Conservation (phyloP, 1,284 basidiomycete genomes). For the Pterulicium gracile region DNA sequence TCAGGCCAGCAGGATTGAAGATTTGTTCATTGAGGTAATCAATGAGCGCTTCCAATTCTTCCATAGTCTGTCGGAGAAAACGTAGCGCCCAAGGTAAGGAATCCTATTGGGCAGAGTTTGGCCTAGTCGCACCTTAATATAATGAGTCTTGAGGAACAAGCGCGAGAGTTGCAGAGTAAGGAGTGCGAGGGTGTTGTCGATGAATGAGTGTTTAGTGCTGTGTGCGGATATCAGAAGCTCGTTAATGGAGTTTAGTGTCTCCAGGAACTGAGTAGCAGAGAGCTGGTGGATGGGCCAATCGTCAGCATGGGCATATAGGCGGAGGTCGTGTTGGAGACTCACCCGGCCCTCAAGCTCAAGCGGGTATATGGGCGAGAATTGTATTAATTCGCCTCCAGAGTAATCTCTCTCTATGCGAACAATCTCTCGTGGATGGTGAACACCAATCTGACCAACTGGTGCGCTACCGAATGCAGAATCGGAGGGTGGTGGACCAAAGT, state of each 20-base stretch:
- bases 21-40: constrained; percentile 53
- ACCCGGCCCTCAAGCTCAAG: constrained; percentile 78
- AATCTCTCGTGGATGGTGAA: constrained; percentile 79
- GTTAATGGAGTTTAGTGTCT: constrained; percentile 78
- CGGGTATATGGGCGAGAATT: constrained; percentile 74
- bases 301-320: too few species aligned
- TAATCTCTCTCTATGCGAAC: constrained; percentile 79
- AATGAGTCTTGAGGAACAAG: constrained; percentile 55
- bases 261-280: constrained; percentile 73
- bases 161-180: constrained; percentile 67
- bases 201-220: constrained; percentile 47
- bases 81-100: neutral
- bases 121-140: constrained; percentile 66
- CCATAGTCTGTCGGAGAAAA: constrained; percentile 56
- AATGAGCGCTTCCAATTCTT: constrained; percentile 47
- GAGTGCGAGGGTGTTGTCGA: constrained; percentile 63
- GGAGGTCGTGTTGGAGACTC: too few species aligned
- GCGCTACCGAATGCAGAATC: constrained; percentile 66
- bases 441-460: constrained; percentile 69
- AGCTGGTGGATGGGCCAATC: too few species aligned
- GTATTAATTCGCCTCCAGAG: constrained; percentile 66
- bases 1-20: constrained; percentile 74
- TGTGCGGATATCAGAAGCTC: constrained; percentile 73
- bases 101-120: constrained; percentile 5
- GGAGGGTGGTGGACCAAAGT: constrained; percentile 67